Base-by-base conservation (phyloP, 441 rosid genomes). In the Arabidopsis hybrid region DNA sequence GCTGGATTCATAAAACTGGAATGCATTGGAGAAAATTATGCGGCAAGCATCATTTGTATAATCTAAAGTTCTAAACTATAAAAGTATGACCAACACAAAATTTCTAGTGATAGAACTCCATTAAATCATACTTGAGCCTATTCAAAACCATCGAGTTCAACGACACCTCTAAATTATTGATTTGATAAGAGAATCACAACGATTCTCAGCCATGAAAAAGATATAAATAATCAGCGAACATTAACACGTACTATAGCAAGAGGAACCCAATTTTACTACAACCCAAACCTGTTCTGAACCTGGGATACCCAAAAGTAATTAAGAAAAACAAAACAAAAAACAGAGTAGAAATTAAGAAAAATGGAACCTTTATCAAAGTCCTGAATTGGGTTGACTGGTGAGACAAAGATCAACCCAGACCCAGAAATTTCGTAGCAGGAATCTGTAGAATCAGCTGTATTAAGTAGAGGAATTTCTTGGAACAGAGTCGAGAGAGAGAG, bases 331-430 rank as follows among this genome's bases (percentile, higher is more conserved):
- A 34, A 16, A 3, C 16, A 34, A 16, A 3, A 40, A 34, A 9
- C 52, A 56, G 46, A 65, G 16, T 7, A 39, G 4, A 9, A 45
- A 35, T 42, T 12, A 10, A 42, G 26, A 75, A 64, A 63, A 8
- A 35, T 43, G 46, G 42, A 65, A 72, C 77, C 77, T 72, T 67
- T 71, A 1, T 0, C 1, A 26, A 65, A 78, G 70, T 11, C 59
- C 46, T 52, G 56, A 73, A 66, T 13, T 18, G 77, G 81, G 69
- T 67, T 66, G 69, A 69, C 53, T 56, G 13, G 52, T 69, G 60
- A 14, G 67, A 38, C 7, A 67, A 18, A 71, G 38, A 46, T 17
- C 70, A 67, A 72, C 60, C 68, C 77, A 72, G 63, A 71, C 72
- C 72, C 72, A 77, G 67, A 42, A 1, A 1, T 6, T 29, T 52